Evolutionary conservation across 2,329 filamentous ascomycete species (phyloP).

Genomic region (Dothistroma pini): DNA sequence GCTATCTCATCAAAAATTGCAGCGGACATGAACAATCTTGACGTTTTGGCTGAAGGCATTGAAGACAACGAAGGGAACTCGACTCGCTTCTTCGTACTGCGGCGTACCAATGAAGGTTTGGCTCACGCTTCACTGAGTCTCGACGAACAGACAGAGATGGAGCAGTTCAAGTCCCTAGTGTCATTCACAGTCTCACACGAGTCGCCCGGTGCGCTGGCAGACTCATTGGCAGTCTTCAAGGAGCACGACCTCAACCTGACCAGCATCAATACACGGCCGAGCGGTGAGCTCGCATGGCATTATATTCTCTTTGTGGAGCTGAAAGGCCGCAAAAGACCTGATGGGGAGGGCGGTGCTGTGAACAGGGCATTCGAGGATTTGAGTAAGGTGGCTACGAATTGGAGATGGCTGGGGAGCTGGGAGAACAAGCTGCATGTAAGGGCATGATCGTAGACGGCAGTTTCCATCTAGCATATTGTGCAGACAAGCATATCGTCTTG

Average conservation of each 20-base stretch:
- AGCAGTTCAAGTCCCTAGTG: constrained; percentile 65
- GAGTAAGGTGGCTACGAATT: constrained; percentile 55
- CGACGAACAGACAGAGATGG: constrained; percentile 10
- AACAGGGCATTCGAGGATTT: constrained; percentile 59
- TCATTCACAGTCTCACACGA: constrained; percentile 71
- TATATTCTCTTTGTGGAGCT: constrained; percentile 97
- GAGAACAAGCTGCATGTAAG: constrained; percentile 35
- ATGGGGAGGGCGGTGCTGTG: constrained; percentile 56
- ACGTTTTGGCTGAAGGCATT: constrained; percentile 65
- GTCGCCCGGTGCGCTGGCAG: constrained; percentile 75
- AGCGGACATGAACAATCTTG: constrained; percentile 62
- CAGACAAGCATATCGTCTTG: too few relatives aligned
- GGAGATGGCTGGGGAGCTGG: constrained; percentile 52
- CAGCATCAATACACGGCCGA: constrained; percentile 83
- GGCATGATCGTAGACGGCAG: constrained; percentile 25
- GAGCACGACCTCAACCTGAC: constrained; percentile 73
- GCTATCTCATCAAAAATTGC: constrained; percentile 77
- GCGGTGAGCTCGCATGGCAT: constrained; percentile 70
- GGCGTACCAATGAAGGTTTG: constrained; percentile 24
- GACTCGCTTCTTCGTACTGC: constrained; percentile 73
- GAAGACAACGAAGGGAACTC: constrained; percentile 72
- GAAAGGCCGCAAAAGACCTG: constrained; percentile 54
- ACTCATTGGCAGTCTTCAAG: constrained; percentile 75
- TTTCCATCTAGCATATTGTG: neutral
- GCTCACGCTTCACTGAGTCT: constrained; percentile 50